Conservation (phyloP, 148 eudicot genomes). For the Rhododendron mucronatum region DNA sequence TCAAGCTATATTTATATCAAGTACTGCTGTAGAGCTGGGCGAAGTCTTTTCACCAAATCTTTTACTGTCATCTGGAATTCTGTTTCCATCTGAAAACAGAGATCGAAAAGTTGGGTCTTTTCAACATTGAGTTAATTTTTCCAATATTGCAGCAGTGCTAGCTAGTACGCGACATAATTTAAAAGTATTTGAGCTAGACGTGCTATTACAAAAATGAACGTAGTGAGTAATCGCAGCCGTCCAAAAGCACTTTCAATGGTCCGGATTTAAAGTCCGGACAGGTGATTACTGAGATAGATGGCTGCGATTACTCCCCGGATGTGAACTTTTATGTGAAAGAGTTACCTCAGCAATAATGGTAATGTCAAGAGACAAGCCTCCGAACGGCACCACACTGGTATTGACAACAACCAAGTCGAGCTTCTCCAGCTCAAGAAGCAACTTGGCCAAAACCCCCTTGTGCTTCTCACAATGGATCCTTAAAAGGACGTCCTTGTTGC, state of each 20-base stretch:
- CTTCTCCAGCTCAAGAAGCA: slow-evolving; percentile 27
- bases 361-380: slow-evolving; percentile 10
- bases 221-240: too few relatives aligned
- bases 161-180: neutral
- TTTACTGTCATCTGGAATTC: slow-evolving; percentile 19
- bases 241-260: too few relatives aligned
- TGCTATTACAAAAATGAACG: too few relatives aligned
- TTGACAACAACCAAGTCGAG: slow-evolving; percentile 27
- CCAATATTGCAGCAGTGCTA: too few relatives aligned
- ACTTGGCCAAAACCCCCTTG: slow-evolving; percentile 17
- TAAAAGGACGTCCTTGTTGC: slow-evolving; percentile 8
- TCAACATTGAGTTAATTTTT: neutral
- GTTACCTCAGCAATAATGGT: slow-evolving; percentile 19
- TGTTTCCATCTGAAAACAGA: slow-evolving; percentile 20
- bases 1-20: neutral
- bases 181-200: neutral
- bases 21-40: neutral
- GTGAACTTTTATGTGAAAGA: neutral
- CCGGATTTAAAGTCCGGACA: neutral
- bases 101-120: neutral
- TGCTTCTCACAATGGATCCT: slow-evolving; percentile 20
- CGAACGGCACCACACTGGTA: slow-evolving; percentile 25
- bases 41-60: slow-evolving; percentile 18
- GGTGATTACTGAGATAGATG: neutral
- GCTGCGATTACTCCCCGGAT: neutral